phyloP scores from a whole-genome alignment of 1,284 basidiomycete genomes.

The Acaromyces ingoldii region DNA sequence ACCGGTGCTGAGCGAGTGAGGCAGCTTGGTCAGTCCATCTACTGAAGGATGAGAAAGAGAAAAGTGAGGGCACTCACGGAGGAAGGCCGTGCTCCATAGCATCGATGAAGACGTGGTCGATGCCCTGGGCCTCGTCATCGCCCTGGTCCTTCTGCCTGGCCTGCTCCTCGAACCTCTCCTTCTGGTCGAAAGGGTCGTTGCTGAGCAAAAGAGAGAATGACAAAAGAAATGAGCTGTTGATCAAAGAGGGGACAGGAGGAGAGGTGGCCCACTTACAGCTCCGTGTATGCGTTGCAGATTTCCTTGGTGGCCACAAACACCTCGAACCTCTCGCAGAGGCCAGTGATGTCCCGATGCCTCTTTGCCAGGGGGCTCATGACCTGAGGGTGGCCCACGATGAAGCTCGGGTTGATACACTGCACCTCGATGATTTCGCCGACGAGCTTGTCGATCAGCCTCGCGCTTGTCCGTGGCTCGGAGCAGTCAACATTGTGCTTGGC shows the following conservation, averaged over 20 bases:
- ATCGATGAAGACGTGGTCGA: slow-evolving; percentile 60
- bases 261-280: slow-evolving; percentile 79
- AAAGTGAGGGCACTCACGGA: too few species aligned
- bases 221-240: not conserved
- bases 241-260: not conserved
- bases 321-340: slow-evolving; percentile 97
- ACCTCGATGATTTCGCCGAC: slow-evolving; percentile 97
- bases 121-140: slow-evolving; percentile 94
- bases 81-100: slow-evolving; percentile 95
- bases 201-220: not conserved
- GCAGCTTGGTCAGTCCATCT: too few species aligned
- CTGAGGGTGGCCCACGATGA: slow-evolving; percentile 95
- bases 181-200: slow-evolving; percentile 64
- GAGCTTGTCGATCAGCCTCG: slow-evolving; percentile 93
- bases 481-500: slow-evolving; percentile 88
- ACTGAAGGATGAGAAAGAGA: too few species aligned
- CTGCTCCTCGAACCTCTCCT: slow-evolving; percentile 89
- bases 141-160: slow-evolving; percentile 88
- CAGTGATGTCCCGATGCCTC: slow-evolving; percentile 53
- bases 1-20: too few species aligned
- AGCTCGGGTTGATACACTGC: slow-evolving; percentile 90
- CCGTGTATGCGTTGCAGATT: slow-evolving; percentile 69
- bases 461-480: slow-evolving; percentile 87
- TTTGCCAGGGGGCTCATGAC: slow-evolving; percentile 95
- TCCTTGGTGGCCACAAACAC: slow-evolving; percentile 98